These are phyloP conservation scores for Cercospora berteroae DNA, from an alignment of 2,329 filamentous ascomycete species.

Conservation along the genomic window DNA sequence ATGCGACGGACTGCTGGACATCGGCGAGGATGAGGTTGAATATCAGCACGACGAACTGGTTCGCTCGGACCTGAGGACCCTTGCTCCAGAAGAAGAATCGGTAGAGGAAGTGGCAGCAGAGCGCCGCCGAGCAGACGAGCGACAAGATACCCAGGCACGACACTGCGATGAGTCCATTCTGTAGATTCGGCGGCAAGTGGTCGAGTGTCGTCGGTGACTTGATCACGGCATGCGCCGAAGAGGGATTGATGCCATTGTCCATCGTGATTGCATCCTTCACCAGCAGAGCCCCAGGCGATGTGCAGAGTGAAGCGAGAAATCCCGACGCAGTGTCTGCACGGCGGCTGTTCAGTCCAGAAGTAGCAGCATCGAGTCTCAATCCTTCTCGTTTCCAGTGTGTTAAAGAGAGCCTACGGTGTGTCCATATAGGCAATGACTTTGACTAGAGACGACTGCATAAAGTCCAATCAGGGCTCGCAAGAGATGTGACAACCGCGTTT, in stretches of 20 bases:
- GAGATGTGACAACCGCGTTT: background rate
- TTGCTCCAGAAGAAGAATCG: slow-evolving; percentile 45
- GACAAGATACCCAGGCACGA: slow-evolving; percentile 49
- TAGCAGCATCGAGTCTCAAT: background rate
- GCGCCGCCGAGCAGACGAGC: slow-evolving; percentile 44
- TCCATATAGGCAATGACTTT: background rate
- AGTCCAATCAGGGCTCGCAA: background rate
- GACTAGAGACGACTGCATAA: background rate
- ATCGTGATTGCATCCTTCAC: background rate
- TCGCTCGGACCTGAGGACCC: slow-evolving; percentile 42
- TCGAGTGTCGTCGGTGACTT: background rate
- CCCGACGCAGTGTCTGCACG: background rate
- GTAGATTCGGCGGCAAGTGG: background rate
- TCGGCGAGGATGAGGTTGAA: slow-evolving; percentile 68
- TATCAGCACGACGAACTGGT: slow-evolving; percentile 67
- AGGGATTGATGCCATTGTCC: background rate
- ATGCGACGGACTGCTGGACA: slow-evolving; percentile 55
- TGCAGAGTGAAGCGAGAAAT: background rate
- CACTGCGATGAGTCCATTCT: slow-evolving; percentile 40
- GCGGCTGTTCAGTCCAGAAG: background rate
- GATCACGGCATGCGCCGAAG: background rate
- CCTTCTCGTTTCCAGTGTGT: background rate
- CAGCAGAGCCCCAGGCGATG: background rate
- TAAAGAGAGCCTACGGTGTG: background rate
- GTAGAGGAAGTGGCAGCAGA: slow-evolving; percentile 49